phyloP scores from a whole-genome alignment of 148 eudicot species.

The Camellia japonica region DNA sequence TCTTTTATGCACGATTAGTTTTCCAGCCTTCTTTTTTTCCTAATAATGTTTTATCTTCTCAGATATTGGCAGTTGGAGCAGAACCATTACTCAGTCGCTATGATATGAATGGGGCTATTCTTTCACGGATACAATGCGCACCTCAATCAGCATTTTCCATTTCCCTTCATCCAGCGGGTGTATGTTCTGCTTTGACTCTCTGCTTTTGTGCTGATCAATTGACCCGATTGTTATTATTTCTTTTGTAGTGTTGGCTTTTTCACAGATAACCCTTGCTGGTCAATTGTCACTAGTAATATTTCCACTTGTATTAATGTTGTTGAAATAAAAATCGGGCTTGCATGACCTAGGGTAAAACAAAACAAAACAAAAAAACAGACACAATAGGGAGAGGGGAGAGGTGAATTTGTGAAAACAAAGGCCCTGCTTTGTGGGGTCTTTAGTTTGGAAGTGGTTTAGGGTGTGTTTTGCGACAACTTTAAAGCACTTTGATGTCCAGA shows the following conservation, averaged over 20 bases:
- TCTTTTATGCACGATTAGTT: not conserved
- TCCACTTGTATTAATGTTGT: not conserved
- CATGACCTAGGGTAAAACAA: not conserved
- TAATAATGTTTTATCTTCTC: constrained; percentile 17
- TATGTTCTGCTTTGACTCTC: constrained; percentile 35
- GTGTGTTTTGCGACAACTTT: not conserved
- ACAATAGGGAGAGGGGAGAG: too few relatives aligned
- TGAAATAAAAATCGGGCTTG: not conserved
- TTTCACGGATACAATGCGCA: constrained; percentile 84
- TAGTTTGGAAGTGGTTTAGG: too few relatives aligned
- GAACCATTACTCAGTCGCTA: constrained; percentile 74
- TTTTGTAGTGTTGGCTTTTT: not conserved
- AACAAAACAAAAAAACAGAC: too few relatives aligned
- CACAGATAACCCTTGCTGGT: not conserved
- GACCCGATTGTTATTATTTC: not conserved
- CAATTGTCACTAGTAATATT: not conserved
- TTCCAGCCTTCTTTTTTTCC: not conserved
- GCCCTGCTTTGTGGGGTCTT: not conserved
- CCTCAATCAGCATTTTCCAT: constrained; percentile 85
- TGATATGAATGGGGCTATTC: constrained; percentile 76
- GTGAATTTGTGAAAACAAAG: too few relatives aligned
- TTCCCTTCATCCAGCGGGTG: constrained; percentile 78
- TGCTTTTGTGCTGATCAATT: not conserved
- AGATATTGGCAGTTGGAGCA: constrained; percentile 94
- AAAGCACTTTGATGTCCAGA: not conserved